Percentiles rank a stretch among this genome's conserved stretches.
Conservation (phyloP, 2,329 filamentous ascomycete genomes). For the Alternaria longipes region DNA sequence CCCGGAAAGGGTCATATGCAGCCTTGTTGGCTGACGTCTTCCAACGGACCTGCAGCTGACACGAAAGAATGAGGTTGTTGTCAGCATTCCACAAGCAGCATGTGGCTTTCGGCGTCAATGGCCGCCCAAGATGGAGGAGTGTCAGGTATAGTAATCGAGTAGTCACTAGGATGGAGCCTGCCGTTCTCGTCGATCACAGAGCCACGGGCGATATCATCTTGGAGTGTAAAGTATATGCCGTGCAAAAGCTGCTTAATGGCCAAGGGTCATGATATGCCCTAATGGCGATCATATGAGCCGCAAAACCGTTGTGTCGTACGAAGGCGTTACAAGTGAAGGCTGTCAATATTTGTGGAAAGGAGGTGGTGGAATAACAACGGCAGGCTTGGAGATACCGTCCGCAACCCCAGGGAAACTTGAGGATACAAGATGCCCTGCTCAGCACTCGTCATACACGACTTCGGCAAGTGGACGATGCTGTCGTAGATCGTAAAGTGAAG, state of each 20-base stretch:
- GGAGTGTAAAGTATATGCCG: constrained; percentile 4
- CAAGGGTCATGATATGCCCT: constrained; percentile 1
- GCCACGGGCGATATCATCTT: not conserved
- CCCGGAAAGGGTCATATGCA: constrained; percentile 8
- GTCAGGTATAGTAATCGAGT: not conserved
- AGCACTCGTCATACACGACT: not conserved
- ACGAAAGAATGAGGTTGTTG: constrained; percentile 17
- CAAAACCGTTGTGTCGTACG: constrained; percentile 4
- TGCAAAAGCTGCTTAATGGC: constrained; percentile 21
- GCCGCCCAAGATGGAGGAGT: constrained; percentile 1
- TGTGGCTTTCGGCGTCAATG: constrained; percentile 19
- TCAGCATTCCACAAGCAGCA: constrained; percentile 19
- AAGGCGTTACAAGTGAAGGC: not conserved
- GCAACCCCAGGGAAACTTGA: not conserved
- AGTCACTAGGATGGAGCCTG: not conserved
- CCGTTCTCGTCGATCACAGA: not conserved
- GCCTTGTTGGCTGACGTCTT: constrained; percentile 19
- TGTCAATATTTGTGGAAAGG: not conserved
- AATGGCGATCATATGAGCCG: constrained; percentile 21
- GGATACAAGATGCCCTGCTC: not conserved
- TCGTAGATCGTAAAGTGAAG: not conserved
- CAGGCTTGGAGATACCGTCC: not conserved
- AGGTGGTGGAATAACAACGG: not conserved
- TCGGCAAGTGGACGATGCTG: not conserved
- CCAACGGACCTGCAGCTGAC: constrained; percentile 40